Conservation (phyloP, 768 basidiomycete species). For the Coprinellus aureogranulatus region DNA sequence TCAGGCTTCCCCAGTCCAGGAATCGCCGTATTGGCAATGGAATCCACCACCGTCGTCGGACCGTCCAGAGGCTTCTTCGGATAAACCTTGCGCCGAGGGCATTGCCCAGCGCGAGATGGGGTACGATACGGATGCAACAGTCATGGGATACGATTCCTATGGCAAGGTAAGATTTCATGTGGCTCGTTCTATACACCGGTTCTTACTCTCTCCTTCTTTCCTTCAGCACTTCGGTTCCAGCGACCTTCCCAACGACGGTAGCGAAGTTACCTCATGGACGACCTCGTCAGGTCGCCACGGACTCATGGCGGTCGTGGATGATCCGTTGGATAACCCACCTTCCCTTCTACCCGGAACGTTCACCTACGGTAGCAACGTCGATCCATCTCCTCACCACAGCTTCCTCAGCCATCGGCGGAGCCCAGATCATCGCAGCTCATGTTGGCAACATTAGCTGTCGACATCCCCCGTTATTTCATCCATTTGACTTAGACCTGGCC, state of each 20-base stretch:
- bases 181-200: neutral
- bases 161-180: conserved; percentile 1
- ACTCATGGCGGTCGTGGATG: conserved; percentile 21
- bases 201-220: neutral
- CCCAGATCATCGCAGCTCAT: too few relatives aligned
- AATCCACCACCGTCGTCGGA: neutral
- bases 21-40: neutral
- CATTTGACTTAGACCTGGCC: neutral
- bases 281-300: conserved; percentile 19
- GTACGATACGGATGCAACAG: neutral
- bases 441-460: too few relatives aligned
- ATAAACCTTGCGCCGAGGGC: neutral
- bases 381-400: conserved; percentile 1
- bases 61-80: neutral
- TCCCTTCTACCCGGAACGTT: conserved; percentile 2
- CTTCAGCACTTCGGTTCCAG: neutral
- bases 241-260: conserved; percentile 15
- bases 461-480: neutral
- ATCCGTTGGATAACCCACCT: conserved; percentile 25
- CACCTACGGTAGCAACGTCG: neutral
- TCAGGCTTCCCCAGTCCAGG: neutral
- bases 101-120: neutral
- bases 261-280: conserved; percentile 23
- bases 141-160: conserved; percentile 2
- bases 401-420: too few relatives aligned